Evolutionary conservation across 2,329 filamentous ascomycete species (phyloP).

Genomic region (Neofusicoccum parvum): DNA sequence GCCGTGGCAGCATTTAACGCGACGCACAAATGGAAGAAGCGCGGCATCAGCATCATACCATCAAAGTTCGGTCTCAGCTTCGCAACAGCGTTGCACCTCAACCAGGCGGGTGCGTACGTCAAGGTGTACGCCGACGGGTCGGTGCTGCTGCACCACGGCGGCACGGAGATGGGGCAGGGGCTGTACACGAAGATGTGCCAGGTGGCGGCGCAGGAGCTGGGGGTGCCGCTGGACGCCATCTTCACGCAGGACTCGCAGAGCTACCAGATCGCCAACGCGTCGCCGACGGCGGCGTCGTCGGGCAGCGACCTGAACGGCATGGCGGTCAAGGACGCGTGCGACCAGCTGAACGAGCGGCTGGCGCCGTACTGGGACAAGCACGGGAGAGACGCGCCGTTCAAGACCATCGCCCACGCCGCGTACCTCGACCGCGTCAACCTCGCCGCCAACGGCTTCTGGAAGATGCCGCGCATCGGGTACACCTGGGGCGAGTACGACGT

Average conservation of each 20-base stretch:
- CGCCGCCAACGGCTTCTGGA: slow-evolving; percentile 94
- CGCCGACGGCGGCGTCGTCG: slow-evolving; percentile 87
- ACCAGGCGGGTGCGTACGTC: slow-evolving; percentile 89
- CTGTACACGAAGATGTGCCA: slow-evolving; percentile 95
- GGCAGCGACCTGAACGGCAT: slow-evolving; percentile 95
- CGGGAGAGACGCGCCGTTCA: slow-evolving; percentile 75
- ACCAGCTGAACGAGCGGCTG: slow-evolving; percentile 83
- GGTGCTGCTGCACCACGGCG: slow-evolving; percentile 87
- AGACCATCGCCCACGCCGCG: slow-evolving; percentile 81
- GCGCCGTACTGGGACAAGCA: slow-evolving; percentile 82
- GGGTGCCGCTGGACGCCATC: slow-evolving; percentile 78
- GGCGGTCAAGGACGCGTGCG: slow-evolving; percentile 87
- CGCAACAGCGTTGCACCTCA: slow-evolving; percentile 83
- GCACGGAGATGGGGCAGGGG: slow-evolving; percentile 96
- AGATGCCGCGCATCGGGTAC: slow-evolving; percentile 94
- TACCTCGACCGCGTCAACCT: slow-evolving; percentile 96
- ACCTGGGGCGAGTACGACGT: slow-evolving; percentile 65
- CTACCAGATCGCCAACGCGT: slow-evolving; percentile 86
- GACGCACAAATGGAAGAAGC: slow-evolving; percentile 87
- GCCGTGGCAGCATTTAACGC: slow-evolving; percentile 77
- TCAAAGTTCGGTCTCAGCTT: slow-evolving; percentile 98
- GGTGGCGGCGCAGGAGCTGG: slow-evolving; percentile 86
- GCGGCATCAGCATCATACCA: slow-evolving; percentile 80
- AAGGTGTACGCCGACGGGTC: slow-evolving; percentile 96
- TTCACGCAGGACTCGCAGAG: slow-evolving; percentile 88